Conservation (phyloP, 129 eudicot genomes). For the Kitagawia praeruptora region DNA sequence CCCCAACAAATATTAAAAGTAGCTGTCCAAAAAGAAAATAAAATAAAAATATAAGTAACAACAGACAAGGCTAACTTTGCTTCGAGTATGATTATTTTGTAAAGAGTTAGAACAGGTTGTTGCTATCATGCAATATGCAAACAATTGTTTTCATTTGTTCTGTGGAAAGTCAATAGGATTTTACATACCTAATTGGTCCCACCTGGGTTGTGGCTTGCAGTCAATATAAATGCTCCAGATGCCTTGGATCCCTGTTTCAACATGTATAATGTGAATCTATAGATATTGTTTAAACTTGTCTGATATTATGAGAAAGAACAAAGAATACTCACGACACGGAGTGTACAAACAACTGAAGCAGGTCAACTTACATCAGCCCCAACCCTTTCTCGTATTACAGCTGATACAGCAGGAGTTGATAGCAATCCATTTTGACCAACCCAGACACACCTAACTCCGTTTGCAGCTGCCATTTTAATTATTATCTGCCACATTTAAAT, state of each 20-base stretch:
- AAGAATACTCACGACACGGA: neutral
- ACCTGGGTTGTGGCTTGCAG: constrained; percentile 99
- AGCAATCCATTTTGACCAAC: constrained; percentile 85
- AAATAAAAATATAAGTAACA: constrained; percentile 3
- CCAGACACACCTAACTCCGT: constrained; percentile 93
- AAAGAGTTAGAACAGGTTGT: neutral
- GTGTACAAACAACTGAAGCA: constrained; percentile 6
- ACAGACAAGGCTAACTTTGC: neutral
- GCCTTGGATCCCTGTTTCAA: constrained; percentile 78
- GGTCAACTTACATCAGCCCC: constrained; percentile 71
- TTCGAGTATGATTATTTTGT: neutral
- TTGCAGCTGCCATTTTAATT: constrained; percentile 92
- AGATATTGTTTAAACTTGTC: neutral
- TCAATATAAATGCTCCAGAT: constrained; percentile 86
- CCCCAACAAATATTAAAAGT: constrained; percentile 99
- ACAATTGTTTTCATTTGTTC: neutral
- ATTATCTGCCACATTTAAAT: constrained; percentile 51
- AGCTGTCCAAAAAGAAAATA: constrained; percentile 38
- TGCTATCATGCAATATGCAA: neutral
- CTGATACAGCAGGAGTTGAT: constrained; percentile 98
- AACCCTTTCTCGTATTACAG: constrained; percentile 88
- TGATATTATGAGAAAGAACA: neutral
- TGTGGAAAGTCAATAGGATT: neutral
- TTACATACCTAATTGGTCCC: constrained; percentile 83
- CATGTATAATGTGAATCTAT: neutral